Evolutionary conservation across 441 rosid genomes (phyloP).

Genomic region (Erysimum cheiri): DNA sequence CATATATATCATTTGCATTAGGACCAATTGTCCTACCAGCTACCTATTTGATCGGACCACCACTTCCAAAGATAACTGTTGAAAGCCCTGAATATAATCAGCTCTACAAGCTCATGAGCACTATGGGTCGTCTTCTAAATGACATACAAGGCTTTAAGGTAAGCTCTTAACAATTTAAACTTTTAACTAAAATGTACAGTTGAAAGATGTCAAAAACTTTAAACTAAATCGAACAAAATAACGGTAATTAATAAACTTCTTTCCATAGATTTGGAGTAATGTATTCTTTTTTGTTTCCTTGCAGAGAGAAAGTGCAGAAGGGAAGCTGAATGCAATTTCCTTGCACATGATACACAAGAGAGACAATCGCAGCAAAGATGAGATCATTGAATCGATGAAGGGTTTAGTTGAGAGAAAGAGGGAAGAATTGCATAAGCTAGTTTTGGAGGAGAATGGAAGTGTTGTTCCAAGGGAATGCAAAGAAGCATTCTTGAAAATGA

Average conservation of each 20-base stretch:
- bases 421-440: slow-evolving; percentile 57
- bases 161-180: not conserved
- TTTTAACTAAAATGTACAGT: slow-evolving; percentile 5
- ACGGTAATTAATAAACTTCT: not conserved
- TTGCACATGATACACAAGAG: slow-evolving; percentile 55
- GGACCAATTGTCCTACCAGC: slow-evolving; percentile 83
- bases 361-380: slow-evolving; percentile 47
- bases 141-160: slow-evolving; percentile 77
- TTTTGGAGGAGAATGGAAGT: slow-evolving; percentile 59
- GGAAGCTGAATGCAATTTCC: slow-evolving; percentile 71
- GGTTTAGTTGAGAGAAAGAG: slow-evolving; percentile 43
- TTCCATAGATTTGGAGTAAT: not conserved
- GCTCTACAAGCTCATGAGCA: slow-evolving; percentile 64
- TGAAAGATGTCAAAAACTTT: not conserved
- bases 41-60: slow-evolving; percentile 71
- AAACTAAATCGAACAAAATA: not conserved
- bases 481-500: slow-evolving; percentile 82
- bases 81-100: slow-evolving; percentile 48
- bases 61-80: slow-evolving; percentile 52
- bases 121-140: slow-evolving; percentile 80
- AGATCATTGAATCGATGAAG: slow-evolving; percentile 48
- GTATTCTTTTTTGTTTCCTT: slow-evolving; percentile 6
- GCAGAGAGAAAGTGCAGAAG: slow-evolving; percentile 76
- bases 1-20: slow-evolving; percentile 67
- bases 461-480: slow-evolving; percentile 69